Evolutionary conservation across 768 basidiomycete species (phyloP).

Genomic region (Psilocybe tampanensis): DNA sequence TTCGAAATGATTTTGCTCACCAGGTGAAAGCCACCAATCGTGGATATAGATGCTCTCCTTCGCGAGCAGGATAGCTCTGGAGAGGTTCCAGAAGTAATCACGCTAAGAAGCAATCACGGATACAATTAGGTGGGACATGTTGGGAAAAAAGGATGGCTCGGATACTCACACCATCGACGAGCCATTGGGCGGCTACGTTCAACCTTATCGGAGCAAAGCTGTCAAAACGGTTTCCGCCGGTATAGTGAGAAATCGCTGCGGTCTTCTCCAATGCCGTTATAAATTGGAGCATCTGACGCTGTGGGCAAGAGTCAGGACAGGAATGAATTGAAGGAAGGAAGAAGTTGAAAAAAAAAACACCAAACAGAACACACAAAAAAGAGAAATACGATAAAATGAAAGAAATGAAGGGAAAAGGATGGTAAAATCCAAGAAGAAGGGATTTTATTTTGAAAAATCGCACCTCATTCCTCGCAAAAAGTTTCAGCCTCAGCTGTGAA

Average conservation of each 20-base stretch:
- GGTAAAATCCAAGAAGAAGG: no score
- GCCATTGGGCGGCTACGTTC: constrained; percentile 96
- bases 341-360: no score
- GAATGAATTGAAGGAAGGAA: no score
- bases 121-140: neutral
- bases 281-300: constrained; percentile 98
- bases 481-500: constrained; percentile 85
- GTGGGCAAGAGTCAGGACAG: neutral
- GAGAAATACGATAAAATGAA: neutral
- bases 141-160: neutral
- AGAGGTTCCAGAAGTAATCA: constrained; percentile 98
- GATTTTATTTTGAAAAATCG: no score
- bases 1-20: constrained; percentile 35
- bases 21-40: constrained; percentile 97
- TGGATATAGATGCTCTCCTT: constrained; percentile 92
- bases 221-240: constrained; percentile 82
- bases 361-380: neutral
- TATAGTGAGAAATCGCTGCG: constrained; percentile 76
- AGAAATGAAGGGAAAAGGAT: no score
- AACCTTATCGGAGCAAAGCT: constrained; percentile 92
- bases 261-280: constrained; percentile 88
- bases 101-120: constrained; percentile 50
- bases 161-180: constrained; percentile 89
- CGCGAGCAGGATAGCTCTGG: constrained; percentile 87
- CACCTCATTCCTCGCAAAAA: constrained; percentile 88